phyloP scores from a whole-genome alignment of 192 early-diverging fungal species.

The Entomortierella lignicola region DNA sequence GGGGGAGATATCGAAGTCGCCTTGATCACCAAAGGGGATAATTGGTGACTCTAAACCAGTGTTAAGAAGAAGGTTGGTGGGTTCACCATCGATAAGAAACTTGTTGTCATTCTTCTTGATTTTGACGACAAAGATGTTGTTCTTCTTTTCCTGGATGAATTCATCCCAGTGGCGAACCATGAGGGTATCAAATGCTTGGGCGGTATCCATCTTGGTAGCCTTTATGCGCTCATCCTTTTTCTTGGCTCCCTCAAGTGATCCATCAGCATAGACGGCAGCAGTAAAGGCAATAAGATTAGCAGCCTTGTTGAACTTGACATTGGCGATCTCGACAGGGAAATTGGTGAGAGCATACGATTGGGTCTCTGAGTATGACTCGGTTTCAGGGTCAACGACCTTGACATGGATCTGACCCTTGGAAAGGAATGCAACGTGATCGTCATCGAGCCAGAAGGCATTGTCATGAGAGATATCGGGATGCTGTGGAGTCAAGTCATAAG shows the following conservation, averaged over 20 bases:
- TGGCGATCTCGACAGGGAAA: slow-evolving; percentile 65
- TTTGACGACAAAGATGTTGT: slow-evolving; percentile 68
- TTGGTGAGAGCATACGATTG: slow-evolving; percentile 60
- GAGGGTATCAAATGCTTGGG: slow-evolving; percentile 72
- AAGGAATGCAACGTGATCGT: slow-evolving; percentile 58
- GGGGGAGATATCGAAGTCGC: slow-evolving; percentile 73
- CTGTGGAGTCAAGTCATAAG: slow-evolving; percentile 58
- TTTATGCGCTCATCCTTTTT: slow-evolving; percentile 58
- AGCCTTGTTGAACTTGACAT: slow-evolving; percentile 66
- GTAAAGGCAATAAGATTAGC: slow-evolving; percentile 71
- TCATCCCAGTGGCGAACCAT: slow-evolving; percentile 90
- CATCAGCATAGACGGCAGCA: slow-evolving; percentile 73
- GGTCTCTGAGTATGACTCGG: slow-evolving; percentile 49
- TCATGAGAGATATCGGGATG: slow-evolving; percentile 47
- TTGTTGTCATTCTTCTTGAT: slow-evolving; percentile 52
- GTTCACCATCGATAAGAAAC: slow-evolving; percentile 58
- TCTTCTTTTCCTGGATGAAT: slow-evolving; percentile 68
- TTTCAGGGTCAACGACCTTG: slow-evolving; percentile 27
- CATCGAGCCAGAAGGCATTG: slow-evolving; percentile 62
- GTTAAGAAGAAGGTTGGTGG: slow-evolving; percentile 65
- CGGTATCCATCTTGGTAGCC: slow-evolving; percentile 65
- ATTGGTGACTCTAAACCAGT: slow-evolving; percentile 60
- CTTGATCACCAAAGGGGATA: slow-evolving; percentile 68
- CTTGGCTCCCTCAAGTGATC: slow-evolving; percentile 66
- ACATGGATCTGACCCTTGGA: slow-evolving; percentile 60